Evolutionary conservation across 257 asterid genomes (phyloP), one percentile per base, ranked within the genome.

Genomic region (Lantana camara): DNA sequence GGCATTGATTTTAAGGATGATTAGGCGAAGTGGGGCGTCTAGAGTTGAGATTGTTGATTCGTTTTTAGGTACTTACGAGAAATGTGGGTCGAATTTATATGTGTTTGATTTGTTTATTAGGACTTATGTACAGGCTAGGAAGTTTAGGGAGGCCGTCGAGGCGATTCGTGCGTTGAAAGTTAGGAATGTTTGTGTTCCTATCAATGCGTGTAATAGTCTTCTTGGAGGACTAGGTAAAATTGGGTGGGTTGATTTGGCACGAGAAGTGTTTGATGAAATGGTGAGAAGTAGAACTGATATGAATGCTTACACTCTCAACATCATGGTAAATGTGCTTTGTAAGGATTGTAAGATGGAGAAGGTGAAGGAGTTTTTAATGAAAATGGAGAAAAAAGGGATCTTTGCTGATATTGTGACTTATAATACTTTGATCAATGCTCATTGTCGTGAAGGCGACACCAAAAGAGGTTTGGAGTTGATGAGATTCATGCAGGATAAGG

Each of bases 121-220:
- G 77, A 89, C 93, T 45, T 89, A 73, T 56, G 95, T 89, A 54
- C 96, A 89, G 73, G 95, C 93, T 64, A 86, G 95, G 85, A 89
- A 82, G 85, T 77, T 86, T 24, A 80, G 90, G 75, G 96, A 89
- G 73, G 90, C 85, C 4, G 95, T 80, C 27, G 95, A 81, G 76
- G 95, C 82, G 3, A 75, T 84, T 32, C 66, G 75, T 4, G 37
- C 70, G 71, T 64, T 89, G 67, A 75, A 34, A 32, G n/a, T 53
- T 57, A 73, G 78, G 69, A 75, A 77, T 32, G 71, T 80, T 58
- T 22, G 40, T 16, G 79, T 89, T 57, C 77, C 93, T 3, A 66
- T 89, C 29, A 86, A 89, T 76, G 96, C 90, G 1, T 86, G 89
- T 67, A 86, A 86, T 72, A 73, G 90, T 63, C 79, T 86, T 63